A percentile compares a stretch with the other conserved stretches of the same genome.
These are phyloP conservation scores for Trichoderma sp. DNA, from an alignment of 2,329 filamentous ascomycete species.

Conservation along the genomic window DNA sequence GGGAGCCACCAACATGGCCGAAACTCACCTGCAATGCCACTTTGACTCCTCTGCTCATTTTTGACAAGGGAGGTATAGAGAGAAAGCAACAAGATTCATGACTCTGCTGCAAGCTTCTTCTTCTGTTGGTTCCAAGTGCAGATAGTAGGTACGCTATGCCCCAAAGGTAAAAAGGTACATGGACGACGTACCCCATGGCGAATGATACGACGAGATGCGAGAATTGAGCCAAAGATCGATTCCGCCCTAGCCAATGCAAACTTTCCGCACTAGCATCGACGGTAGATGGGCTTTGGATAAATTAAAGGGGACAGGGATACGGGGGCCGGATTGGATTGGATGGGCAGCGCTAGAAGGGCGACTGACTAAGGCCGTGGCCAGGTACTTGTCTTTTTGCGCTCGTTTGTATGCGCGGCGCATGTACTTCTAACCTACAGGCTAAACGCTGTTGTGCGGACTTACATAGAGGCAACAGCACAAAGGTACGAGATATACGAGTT, in stretches of 20 bases:
- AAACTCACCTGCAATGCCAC: neutral
- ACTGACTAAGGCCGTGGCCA: neutral
- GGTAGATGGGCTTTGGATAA: constrained; percentile 25
- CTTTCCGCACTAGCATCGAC: constrained; percentile 26
- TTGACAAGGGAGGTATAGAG: neutral
- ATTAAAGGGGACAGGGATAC: constrained; percentile 23
- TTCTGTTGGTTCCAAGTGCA: constrained; percentile 14
- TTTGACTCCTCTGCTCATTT: neutral
- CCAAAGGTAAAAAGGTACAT: constrained; percentile 2
- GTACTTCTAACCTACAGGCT: neutral
- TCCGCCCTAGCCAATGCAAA: constrained; percentile 21
- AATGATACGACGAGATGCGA: constrained; percentile 14
- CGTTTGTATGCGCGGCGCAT: neutral
- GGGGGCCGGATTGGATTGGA: constrained; percentile 12
- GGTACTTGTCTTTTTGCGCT: neutral
- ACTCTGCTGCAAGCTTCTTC: constrained; percentile 2
- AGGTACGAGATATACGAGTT: neutral
- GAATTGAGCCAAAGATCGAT: constrained; percentile 13
- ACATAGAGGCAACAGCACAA: neutral
- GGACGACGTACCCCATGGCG: neutral
- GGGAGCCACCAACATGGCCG: neutral
- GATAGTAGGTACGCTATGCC: neutral
- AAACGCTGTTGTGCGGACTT: neutral
- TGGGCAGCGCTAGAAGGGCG: neutral
- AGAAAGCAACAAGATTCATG: neutral